Evolutionary conservation across 2,329 filamentous ascomycete genomes (phyloP).

Genomic region (Colletotrichum scovillei): DNA sequence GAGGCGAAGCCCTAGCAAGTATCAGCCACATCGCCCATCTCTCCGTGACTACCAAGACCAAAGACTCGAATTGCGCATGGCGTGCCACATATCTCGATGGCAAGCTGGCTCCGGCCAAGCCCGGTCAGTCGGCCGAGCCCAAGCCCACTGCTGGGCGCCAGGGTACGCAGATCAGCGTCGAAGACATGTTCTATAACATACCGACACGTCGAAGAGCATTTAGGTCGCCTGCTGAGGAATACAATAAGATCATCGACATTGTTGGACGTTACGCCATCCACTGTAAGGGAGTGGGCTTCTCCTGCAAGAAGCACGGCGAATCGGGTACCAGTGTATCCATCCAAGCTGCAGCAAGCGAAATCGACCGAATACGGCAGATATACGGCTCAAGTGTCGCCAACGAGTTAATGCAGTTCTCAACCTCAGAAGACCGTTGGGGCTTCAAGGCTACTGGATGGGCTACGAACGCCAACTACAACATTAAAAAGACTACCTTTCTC

Average conservation of each 20-base stretch:
- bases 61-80: constrained; percentile 89
- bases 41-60: constrained; percentile 93
- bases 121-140: constrained; percentile 86
- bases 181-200: constrained; percentile 97
- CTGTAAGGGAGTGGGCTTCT: constrained; percentile 90
- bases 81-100: constrained; percentile 89
- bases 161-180: constrained; percentile 95
- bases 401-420: constrained; percentile 82
- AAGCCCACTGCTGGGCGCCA: constrained; percentile 88
- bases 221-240: constrained; percentile 91
- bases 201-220: constrained; percentile 90
- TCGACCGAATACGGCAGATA: constrained; percentile 91
- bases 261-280: constrained; percentile 95
- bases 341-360: constrained; percentile 75
- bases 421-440: constrained; percentile 81
- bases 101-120: constrained; percentile 83
- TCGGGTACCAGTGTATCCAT: constrained; percentile 85
- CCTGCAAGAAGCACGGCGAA: constrained; percentile 96
- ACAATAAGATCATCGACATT: constrained; percentile 96
- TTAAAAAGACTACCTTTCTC: constrained; percentile 87
- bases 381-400: constrained; percentile 87
- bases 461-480: constrained; percentile 94
- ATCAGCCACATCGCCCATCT: constrained; percentile 99
- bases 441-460: constrained; percentile 85
- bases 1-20: constrained; percentile 94